Percentiles rank a stretch among this genome's conserved stretches.
Evolutionary conservation across 495 filamentous ascomycete species (phyloP).

Genomic region (Penicillium pancosmium): DNA sequence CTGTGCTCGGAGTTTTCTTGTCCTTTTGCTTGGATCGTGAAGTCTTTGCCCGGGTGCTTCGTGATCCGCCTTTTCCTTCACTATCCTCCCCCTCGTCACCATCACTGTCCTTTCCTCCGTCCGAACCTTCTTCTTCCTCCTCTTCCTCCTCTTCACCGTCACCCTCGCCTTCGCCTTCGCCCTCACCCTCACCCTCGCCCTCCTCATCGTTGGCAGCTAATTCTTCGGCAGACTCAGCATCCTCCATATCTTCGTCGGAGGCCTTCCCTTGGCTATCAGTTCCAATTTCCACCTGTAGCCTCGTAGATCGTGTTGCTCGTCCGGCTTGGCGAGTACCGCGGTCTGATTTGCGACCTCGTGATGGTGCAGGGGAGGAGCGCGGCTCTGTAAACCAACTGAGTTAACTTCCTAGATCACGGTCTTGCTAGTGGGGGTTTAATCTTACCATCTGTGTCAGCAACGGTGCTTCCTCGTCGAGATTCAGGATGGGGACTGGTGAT

Average conservation of each 20-base stretch:
- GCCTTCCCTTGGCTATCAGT: slow-evolving; percentile 28
- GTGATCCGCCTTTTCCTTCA: slow-evolving; percentile 40
- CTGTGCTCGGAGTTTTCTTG: slow-evolving; percentile 34
- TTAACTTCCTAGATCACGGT: slow-evolving; percentile 9
- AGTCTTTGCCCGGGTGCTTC: slow-evolving; percentile 45
- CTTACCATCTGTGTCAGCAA: slow-evolving; percentile 58
- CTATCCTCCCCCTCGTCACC: slow-evolving; percentile 41
- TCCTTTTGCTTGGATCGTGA: slow-evolving; percentile 44
- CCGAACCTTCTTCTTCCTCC: slow-evolving; percentile 31
- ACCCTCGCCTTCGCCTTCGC: slow-evolving; percentile 4
- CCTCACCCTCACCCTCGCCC: slow-evolving; percentile 35
- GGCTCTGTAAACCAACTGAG: slow-evolving; percentile 37
- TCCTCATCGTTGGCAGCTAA: slow-evolving; percentile 43
- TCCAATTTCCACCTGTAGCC: slow-evolving; percentile 46
- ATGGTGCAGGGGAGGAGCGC: slow-evolving; percentile 52
- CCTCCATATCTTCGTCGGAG: slow-evolving; percentile 46
- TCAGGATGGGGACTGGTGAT: slow-evolving; percentile 50
- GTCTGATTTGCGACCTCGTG: slow-evolving; percentile 46
- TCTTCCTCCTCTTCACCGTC: slow-evolving; percentile 1
- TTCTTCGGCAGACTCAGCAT: slow-evolving; percentile 44
- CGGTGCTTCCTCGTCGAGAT: slow-evolving; percentile 47
- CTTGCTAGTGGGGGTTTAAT: background rate
- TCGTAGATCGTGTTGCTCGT: slow-evolving; percentile 47
- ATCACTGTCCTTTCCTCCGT: slow-evolving; percentile 18
- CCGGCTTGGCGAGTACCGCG: slow-evolving; percentile 39